phyloP scores from a whole-genome alignment of 2,329 filamentous ascomycete species.

The Beauveria varroae region DNA sequence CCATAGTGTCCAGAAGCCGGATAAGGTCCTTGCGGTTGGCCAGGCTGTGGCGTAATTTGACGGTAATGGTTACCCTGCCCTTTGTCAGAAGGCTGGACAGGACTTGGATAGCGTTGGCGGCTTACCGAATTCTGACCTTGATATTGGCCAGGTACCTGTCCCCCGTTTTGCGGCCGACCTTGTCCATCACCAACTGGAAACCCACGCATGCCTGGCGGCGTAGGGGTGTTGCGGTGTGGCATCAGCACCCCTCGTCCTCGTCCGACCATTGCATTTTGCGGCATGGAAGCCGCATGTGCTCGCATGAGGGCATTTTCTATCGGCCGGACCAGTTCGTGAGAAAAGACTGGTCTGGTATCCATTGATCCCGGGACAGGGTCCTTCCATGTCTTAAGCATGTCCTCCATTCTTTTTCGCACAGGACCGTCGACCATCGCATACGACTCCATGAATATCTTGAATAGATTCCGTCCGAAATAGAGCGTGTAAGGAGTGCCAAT shows the following conservation, averaged over 20 bases:
- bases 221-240: constrained; percentile 65
- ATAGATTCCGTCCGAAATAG: constrained; percentile 87
- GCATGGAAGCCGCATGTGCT: constrained; percentile 55
- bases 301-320: constrained; percentile 95
- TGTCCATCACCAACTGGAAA: constrained; percentile 18
- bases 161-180: constrained; percentile 25
- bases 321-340: constrained; percentile 74
- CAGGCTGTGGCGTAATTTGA: constrained; percentile 32
- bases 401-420: constrained; percentile 86
- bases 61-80: constrained; percentile 18
- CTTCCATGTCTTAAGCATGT: constrained; percentile 97
- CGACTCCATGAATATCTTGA: constrained; percentile 92
- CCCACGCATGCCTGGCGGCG: constrained; percentile 49
- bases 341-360: constrained; percentile 87
- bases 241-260: constrained; percentile 41
- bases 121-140: constrained; percentile 9
- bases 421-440: constrained; percentile 81
- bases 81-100: constrained; percentile 10
- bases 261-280: constrained; percentile 39
- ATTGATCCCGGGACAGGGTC: constrained; percentile 90
- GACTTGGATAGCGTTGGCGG: neutral
- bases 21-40: constrained; percentile 30
- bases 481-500: constrained; percentile 95
- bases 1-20: constrained; percentile 33
- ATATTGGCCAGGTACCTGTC: constrained; percentile 19